Base-by-base conservation (phyloP, 2,329 filamentous ascomycete species). In the Exophiala lecanii-corni region DNA sequence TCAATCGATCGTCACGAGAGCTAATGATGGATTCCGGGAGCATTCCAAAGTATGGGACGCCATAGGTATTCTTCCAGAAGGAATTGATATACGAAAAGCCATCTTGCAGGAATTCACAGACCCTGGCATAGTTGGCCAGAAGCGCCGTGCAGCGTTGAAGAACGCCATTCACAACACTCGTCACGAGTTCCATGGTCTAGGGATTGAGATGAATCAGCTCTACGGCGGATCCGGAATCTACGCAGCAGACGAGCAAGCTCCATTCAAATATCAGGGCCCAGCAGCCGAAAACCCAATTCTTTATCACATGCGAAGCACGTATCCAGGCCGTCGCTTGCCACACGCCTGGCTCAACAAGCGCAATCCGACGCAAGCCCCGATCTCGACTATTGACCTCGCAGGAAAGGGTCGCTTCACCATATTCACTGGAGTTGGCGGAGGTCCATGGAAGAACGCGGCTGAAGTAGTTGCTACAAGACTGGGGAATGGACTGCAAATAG, bases 361-460 rank as follows among this genome's bases (percentile, higher is more conserved):
- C 5, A 51, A 66, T 5, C 71, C 76, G 0, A 60, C 60, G 5
- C 57, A 66, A 40, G 23, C 23, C 23, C 61, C 61, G 9, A 61
- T 76, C n/a, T 80, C 76, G 1, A 82, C 78, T 0, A 71, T 78
- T 34, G 79, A 82, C 57, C 59, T 83, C 1, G 74, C 74, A 0
- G 79, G 79, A 0, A 65, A 79, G 36, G 73, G 75, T 1, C 53
- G 55, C 0, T 80, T 78, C 55, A 63, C 59, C 7, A 52, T 77
- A 1, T 58, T 77, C 9, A 75, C 72, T 0, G 77, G 79, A 0
- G 68, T 74, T 13, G 76, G 77, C 1, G 78, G 78, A 1, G 62
- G 67, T 2, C 58, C 45, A 1, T 82, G 78, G 79, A 73, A 69
- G 41, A 37, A 47, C 1, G 77, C 77, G 1, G 76, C 73, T 0